phyloP scores from a whole-genome alignment of 192 early-diverging fungal species.

The Coemansia sp. region DNA sequence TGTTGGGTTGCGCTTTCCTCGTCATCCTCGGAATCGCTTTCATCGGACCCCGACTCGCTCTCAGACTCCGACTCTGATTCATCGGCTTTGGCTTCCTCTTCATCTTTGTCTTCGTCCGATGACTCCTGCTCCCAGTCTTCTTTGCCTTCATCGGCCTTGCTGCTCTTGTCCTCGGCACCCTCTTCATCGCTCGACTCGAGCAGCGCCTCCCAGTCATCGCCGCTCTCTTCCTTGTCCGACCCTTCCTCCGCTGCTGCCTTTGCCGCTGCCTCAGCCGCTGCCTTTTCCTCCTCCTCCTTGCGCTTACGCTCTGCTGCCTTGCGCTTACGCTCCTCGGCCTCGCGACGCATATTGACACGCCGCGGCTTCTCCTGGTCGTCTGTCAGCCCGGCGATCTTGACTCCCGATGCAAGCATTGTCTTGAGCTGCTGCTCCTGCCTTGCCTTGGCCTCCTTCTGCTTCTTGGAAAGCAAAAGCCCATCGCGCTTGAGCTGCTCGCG shows the following conservation, averaged over 20 bases:
- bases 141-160: slow-evolving; percentile 3
- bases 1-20: slow-evolving; percentile 65
- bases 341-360: slow-evolving; percentile 17
- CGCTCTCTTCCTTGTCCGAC: slow-evolving; percentile 42
- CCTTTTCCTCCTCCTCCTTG: slow-evolving; percentile 58
- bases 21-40: slow-evolving; percentile 58
- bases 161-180: slow-evolving; percentile 46
- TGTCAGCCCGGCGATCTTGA: slow-evolving; percentile 63
- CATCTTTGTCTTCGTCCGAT: slow-evolving; percentile 53
- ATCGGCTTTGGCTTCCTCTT: slow-evolving; percentile 55
- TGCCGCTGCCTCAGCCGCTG: slow-evolving; percentile 61
- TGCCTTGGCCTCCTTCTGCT: slow-evolving; percentile 84
- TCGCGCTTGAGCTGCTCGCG: slow-evolving; percentile 89
- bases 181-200: slow-evolving; percentile 48
- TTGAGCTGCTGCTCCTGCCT: slow-evolving; percentile 69
- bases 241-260: slow-evolving; percentile 64
- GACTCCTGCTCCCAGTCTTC: slow-evolving; percentile 52
- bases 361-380: slow-evolving; percentile 18
- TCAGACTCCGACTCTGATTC: slow-evolving; percentile 27
- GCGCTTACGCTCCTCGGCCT: slow-evolving; percentile 49
- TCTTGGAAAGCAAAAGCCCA: slow-evolving; percentile 90
- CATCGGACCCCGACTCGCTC: slow-evolving; percentile 56
- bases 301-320: slow-evolving; percentile 39
- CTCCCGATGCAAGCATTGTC: slow-evolving; percentile 74
- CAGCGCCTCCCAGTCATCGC: slow-evolving; percentile 48